Evolutionary conservation across 306 rosid genomes (phyloP).

Genomic region (Medicago ruthenica): DNA sequence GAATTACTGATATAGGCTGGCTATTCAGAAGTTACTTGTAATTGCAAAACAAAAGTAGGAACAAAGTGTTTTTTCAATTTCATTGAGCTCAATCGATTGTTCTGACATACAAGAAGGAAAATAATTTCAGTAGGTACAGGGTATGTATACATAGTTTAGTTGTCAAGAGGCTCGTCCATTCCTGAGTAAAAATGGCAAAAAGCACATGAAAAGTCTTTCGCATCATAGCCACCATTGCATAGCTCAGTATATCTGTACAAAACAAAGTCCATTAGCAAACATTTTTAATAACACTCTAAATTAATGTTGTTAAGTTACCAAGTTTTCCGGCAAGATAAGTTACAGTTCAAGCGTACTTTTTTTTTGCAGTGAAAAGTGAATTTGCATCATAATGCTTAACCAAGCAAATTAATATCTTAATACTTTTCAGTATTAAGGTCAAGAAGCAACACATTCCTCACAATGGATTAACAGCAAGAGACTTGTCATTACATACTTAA

Average conservation of each 20-base stretch:
- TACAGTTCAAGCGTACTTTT: no score
- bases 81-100: conserved; percentile 1
- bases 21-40: conserved; percentile 6
- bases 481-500: background rate
- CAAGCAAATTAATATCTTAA: no score
- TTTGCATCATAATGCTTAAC: no score
- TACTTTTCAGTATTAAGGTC: no score
- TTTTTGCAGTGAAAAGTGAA: no score
- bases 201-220: conserved; percentile 77
- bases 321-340: no score
- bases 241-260: conserved; percentile 65
- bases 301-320: no score
- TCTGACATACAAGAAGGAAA: background rate
- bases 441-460: background rate
- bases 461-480: conserved; percentile 16
- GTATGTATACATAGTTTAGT: conserved; percentile 20
- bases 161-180: conserved; percentile 50
- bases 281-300: no score
- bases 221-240: conserved; percentile 70
- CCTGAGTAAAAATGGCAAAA: conserved; percentile 82
- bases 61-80: background rate
- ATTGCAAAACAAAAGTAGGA: background rate
- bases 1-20: background rate
- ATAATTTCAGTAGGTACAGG: background rate
- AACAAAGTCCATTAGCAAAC: conserved; percentile 26